These are phyloP conservation scores for Neobulgaria alba DNA, from an alignment of 2,329 filamentous ascomycete species.

Conservation along the genomic window DNA sequence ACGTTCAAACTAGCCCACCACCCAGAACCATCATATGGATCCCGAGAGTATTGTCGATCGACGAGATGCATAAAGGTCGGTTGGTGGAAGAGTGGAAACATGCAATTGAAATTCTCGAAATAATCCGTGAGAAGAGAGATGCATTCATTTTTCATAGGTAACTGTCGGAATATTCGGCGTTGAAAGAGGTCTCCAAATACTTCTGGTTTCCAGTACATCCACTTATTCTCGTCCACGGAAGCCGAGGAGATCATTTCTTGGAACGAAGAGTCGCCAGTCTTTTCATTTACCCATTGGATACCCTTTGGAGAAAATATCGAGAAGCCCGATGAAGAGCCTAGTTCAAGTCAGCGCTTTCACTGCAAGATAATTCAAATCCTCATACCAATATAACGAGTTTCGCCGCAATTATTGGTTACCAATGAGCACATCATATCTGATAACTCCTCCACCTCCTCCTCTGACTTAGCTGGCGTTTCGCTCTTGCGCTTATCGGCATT, in stretches of 20 bases:
- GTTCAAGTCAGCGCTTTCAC: constrained; percentile 18
- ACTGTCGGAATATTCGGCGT: constrained; percentile 69
- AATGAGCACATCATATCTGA: constrained; percentile 99
- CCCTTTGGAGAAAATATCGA: constrained; percentile 98
- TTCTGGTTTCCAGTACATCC: constrained; percentile 97
- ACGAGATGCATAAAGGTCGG: constrained; percentile 98
- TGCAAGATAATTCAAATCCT: not conserved
- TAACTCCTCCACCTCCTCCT: constrained; percentile 72
- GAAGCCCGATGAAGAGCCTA: constrained; percentile 92
- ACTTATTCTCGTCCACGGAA: constrained; percentile 89
- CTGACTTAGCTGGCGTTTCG: constrained; percentile 37
- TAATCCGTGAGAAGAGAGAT: constrained; percentile 84
- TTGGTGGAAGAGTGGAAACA: constrained; percentile 95
- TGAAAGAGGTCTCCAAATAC: constrained; percentile 90
- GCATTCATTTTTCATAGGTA: constrained; percentile 82
- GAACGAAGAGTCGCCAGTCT: constrained; percentile 92
- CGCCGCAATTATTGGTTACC: constrained; percentile 88
- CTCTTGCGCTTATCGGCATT: constrained; percentile 16
- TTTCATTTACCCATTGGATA: constrained; percentile 96
- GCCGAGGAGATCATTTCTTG: constrained; percentile 89
- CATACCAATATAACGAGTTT: constrained; percentile 90
- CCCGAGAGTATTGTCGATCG: constrained; percentile 83
- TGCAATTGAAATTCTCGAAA: constrained; percentile 98
- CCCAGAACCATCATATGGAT: constrained; percentile 89
- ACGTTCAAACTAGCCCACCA: constrained; percentile 99